A percentile compares a stretch with the other conserved stretches of the same genome.
These are phyloP conservation scores for Podospora comata DNA, from an alignment of 495 filamentous ascomycete species.

Conservation along the genomic window DNA sequence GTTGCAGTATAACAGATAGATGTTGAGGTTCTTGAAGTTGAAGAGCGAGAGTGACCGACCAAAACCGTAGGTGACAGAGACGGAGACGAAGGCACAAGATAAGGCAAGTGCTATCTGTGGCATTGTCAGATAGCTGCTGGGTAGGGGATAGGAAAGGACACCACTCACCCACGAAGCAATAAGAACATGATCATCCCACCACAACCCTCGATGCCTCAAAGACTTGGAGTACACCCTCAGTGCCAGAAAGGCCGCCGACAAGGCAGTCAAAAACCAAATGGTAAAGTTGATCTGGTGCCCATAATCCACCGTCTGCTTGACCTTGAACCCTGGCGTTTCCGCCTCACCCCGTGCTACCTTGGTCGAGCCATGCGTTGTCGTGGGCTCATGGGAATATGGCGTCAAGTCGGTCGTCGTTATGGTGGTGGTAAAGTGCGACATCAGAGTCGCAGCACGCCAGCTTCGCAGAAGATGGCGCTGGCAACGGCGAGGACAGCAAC, in stretches of 20 bases:
- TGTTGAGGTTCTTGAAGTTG: conserved; percentile 23
- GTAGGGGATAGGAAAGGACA: background rate
- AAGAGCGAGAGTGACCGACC: conserved; percentile 28
- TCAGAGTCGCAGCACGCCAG: conserved; percentile 13
- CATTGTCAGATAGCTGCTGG: background rate
- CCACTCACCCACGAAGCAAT: conserved; percentile 41
- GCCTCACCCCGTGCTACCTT: conserved; percentile 9
- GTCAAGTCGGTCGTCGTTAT: conserved; percentile 1
- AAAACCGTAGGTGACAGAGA: conserved; percentile 32
- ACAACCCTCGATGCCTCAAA: conserved; percentile 30
- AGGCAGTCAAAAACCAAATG: conserved; percentile 37
- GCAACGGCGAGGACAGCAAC: conserved; percentile 18
- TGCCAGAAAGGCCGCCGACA: conserved; percentile 37
- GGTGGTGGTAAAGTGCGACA: conserved; percentile 18
- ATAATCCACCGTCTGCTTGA: conserved; percentile 23
- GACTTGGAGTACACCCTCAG: conserved; percentile 39
- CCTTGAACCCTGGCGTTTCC: conserved; percentile 15
- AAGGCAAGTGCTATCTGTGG: background rate
- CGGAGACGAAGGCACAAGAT: conserved; percentile 67
- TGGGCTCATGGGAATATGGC: conserved; percentile 1
- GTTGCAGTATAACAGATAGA: conserved; percentile 29
- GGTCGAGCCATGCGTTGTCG: background rate
- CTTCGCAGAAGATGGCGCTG: conserved; percentile 13
- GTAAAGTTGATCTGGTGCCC: conserved; percentile 43
- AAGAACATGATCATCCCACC: conserved; percentile 40